Evolutionary conservation across 2,329 filamentous ascomycete genomes (phyloP).

Genomic region (Venturia effusa): DNA sequence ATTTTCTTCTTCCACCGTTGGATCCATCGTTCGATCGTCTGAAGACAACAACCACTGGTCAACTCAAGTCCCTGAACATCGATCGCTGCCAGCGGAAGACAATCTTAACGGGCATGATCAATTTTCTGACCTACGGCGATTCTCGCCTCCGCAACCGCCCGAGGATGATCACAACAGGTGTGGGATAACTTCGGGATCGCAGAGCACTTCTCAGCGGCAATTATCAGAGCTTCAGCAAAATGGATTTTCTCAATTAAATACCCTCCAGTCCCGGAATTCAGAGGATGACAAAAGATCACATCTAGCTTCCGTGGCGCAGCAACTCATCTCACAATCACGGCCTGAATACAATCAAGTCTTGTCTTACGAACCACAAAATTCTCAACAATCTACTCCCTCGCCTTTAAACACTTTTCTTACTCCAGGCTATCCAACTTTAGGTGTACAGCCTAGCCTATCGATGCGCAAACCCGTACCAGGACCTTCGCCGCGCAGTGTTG

Average conservation of each 20-base stretch:
- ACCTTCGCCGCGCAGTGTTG: background rate
- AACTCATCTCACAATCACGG: background rate
- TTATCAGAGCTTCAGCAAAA: background rate
- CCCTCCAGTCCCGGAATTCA: background rate
- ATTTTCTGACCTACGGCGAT: background rate
- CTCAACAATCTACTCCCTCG: slow-evolving; percentile 3
- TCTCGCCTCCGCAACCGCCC: background rate
- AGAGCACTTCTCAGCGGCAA: background rate
- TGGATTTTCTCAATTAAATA: background rate
- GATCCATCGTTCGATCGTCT: background rate
- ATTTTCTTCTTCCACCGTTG: background rate
- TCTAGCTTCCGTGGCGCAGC: background rate
- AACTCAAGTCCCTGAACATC: background rate
- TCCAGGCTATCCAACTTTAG: background rate
- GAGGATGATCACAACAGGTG: background rate
- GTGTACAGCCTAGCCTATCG: slow-evolving; percentile 1
- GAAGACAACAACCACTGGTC: background rate
- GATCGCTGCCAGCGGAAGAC: background rate
- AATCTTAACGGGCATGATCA: background rate
- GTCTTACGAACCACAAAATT: background rate
- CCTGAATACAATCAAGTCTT: background rate
- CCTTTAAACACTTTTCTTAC: background rate
- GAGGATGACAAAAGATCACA: background rate
- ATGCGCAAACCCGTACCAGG: background rate
- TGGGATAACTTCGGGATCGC: background rate